These are phyloP conservation scores for Dorcoceras hygrometricum DNA, from an alignment of 257 asterid genomes.

Conservation along the genomic window DNA sequence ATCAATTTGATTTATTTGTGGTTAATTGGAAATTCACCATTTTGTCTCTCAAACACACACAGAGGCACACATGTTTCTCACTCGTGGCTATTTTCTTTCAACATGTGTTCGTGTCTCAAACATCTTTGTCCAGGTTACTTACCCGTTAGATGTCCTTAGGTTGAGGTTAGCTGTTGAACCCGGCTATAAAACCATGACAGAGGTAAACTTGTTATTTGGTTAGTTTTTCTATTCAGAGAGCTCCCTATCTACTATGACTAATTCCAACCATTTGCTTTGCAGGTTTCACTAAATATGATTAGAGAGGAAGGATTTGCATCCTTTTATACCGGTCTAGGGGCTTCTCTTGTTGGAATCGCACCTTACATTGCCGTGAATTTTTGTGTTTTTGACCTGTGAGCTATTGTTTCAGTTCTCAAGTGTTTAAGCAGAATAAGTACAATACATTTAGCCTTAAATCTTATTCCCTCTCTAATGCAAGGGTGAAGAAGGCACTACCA, in stretches of 20 bases:
- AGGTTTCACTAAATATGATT: constrained; percentile 86
- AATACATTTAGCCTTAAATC: constrained; percentile 10
- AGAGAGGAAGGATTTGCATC: constrained; percentile 89
- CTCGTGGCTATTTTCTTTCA: not conserved
- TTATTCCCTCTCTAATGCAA: constrained; percentile 33
- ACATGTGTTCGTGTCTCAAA: constrained; percentile 21
- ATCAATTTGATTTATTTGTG: not conserved
- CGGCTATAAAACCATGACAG: constrained; percentile 76
- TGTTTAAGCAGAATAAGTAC: constrained; percentile 10
- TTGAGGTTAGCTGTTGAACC: constrained; percentile 93
- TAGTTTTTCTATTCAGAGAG: constrained; percentile 1
- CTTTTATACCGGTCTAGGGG: constrained; percentile 88
- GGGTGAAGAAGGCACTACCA: constrained; percentile 92
- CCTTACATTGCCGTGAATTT: constrained; percentile 93
- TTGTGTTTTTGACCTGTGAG: constrained; percentile 98
- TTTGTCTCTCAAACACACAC: not conserved
- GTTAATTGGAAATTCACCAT: not conserved
- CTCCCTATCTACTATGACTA: constrained; percentile 18
- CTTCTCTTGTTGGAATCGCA: constrained; percentile 93
- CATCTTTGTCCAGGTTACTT: constrained; percentile 61
- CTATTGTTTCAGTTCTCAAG: constrained; percentile 33
- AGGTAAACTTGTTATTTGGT: constrained; percentile 44
- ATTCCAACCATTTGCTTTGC: constrained; percentile 27
- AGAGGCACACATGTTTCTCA: not conserved
- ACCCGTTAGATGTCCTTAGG: constrained; percentile 86